Evolutionary conservation across 106 monocot genomes (phyloP).

Genomic region (Dendrobium officinale): DNA sequence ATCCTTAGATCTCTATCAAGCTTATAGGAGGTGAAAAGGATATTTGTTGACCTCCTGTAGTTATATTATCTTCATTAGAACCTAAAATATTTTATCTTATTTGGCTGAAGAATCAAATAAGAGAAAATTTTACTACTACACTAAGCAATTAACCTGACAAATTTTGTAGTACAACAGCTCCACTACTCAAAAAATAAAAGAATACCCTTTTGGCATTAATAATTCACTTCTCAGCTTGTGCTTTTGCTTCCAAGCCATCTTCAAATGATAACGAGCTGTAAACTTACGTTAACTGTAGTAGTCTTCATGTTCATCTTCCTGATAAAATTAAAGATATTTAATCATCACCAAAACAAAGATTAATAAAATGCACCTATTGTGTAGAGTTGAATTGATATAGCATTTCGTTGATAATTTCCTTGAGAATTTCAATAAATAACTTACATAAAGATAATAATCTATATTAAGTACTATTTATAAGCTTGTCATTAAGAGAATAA

Average conservation of each 20-base stretch:
- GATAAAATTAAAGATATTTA: constrained; percentile 4
- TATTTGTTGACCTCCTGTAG: too few species aligned
- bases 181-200: neutral
- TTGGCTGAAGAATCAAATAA: constrained; percentile 27
- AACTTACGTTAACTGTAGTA: constrained; percentile 49
- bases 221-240: constrained; percentile 73
- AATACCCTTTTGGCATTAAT: constrained; percentile 71
- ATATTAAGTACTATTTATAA: neutral
- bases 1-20: too few species aligned
- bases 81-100: neutral
- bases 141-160: neutral
- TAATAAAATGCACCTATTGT: neutral
- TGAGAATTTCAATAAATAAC: neutral
- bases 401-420: neutral
- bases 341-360: neutral
- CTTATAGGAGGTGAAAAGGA: too few species aligned
- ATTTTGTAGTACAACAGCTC: neutral
- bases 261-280: constrained; percentile 55
- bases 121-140: neutral
- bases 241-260: constrained; percentile 78
- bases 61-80: too few species aligned
- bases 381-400: neutral
- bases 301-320: constrained; percentile 83
- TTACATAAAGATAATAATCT: neutral
- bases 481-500: neutral